These are phyloP conservation scores for Nicotiana noctiflora DNA, from an alignment of 257 asterid genomes.

Conservation along the genomic window DNA sequence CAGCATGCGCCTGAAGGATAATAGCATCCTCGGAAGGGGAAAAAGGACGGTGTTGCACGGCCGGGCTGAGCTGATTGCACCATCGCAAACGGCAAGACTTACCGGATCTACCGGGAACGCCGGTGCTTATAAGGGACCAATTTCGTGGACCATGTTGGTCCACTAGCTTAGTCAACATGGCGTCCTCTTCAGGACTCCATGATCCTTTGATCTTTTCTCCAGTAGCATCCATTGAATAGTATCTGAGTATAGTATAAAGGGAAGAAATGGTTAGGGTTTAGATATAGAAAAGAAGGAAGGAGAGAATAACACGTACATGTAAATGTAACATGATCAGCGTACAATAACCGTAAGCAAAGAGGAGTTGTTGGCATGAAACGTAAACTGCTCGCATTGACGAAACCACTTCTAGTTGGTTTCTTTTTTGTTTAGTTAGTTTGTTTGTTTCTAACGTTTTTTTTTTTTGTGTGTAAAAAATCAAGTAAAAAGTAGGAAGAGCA, in stretches of 20 bases:
- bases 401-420: constrained; percentile 30
- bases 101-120: constrained; percentile 56
- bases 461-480: too few relatives aligned
- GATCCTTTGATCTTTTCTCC: constrained; percentile 38
- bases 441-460: background rate
- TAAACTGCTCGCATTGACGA: constrained; percentile 46
- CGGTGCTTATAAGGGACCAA: constrained; percentile 56
- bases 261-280: background rate
- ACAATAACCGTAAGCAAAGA: constrained; percentile 31
- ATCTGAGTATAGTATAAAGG: background rate
- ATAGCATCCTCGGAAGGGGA: constrained; percentile 44
- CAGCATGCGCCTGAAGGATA: constrained; percentile 40
- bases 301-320: constrained; percentile 10
- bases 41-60: constrained; percentile 57
- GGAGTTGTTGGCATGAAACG: constrained; percentile 59
- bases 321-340: background rate
- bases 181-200: constrained; percentile 62
- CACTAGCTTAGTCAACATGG: constrained; percentile 32
- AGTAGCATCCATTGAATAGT: background rate
- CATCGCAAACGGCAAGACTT: constrained; percentile 70
- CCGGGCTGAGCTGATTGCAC: constrained; percentile 79
- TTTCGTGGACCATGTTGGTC: constrained; percentile 61
- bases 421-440: constrained; percentile 32
- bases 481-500: background rate
- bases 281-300: background rate